Conservation (phyloP, 169 alveolate genomes). For the Theileria luwenshuni region DNA sequence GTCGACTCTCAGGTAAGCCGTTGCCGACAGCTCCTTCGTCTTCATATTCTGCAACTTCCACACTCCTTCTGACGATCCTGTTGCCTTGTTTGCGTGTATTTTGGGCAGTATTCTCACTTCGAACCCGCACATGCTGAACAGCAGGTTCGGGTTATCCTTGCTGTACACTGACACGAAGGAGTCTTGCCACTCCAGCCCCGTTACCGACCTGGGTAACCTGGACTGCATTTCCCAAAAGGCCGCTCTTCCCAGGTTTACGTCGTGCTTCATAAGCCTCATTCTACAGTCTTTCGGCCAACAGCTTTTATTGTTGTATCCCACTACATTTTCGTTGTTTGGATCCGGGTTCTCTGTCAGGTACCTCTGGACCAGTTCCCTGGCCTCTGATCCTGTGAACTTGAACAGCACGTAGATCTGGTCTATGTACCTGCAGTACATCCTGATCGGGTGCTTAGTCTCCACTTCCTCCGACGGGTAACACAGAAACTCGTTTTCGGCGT, state of each 20-base stretch:
- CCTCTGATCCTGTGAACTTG: constrained; percentile 93
- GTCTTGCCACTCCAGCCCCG: constrained; percentile 95
- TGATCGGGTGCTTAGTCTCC: constrained; percentile 97
- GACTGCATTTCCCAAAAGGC: constrained; percentile 99
- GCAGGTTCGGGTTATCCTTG: constrained; percentile 97
- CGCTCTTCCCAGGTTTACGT: constrained; percentile 98
- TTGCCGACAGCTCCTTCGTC: constrained; percentile 98
- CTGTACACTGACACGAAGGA: constrained; percentile 98
- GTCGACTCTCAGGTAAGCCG: constrained; percentile 98
- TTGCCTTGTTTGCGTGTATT: constrained; percentile 28
- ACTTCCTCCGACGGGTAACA: constrained; percentile 91
- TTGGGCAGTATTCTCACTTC: constrained; percentile 96
- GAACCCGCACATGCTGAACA: constrained; percentile 98
- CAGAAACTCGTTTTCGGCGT: constrained; percentile 91
- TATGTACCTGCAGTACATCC: constrained; percentile 95
- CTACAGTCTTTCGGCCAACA: constrained; percentile 99
- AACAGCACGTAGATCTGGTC: constrained; percentile 94
- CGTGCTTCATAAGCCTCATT: constrained; percentile 98
- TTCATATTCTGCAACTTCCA: constrained; percentile 97
- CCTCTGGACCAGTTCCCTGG: constrained; percentile 95
- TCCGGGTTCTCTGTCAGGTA: constrained; percentile 99
- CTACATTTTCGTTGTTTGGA: constrained; percentile 98
- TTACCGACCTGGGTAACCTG: constrained; percentile 97
- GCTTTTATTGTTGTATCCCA: constrained; percentile 97
- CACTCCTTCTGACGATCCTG: constrained; percentile 88